A percentile compares a stretch with the other conserved stretches of the same genome.
Conservation (phyloP, 768 basidiomycete species). For the Solioccasus polychromus region DNA sequence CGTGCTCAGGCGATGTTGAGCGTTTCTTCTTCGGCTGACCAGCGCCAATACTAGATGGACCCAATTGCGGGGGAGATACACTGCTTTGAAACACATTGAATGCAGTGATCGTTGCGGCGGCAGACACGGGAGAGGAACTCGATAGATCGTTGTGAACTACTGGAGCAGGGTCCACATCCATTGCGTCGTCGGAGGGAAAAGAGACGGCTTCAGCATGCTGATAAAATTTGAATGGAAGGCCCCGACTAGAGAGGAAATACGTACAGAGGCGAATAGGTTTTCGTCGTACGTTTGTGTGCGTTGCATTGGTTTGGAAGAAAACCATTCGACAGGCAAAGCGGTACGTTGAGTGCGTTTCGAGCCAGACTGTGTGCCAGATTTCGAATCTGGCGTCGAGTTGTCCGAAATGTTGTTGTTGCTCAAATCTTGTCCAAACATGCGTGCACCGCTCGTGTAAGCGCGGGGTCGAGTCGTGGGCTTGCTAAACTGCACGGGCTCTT, state of each 20-base stretch:
- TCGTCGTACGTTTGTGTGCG: conserved; percentile 22
- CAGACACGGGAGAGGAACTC: conserved; percentile 43
- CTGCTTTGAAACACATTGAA: conserved; percentile 64
- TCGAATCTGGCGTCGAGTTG: conserved; percentile 26
- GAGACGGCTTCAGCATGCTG: conserved; percentile 39
- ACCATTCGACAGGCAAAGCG: conserved; percentile 65
- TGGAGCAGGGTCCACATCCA: conserved; percentile 72
- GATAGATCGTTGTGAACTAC: conserved; percentile 35
- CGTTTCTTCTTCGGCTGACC: conserved; percentile 52
- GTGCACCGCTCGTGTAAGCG: conserved; percentile 60
- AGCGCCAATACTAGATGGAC: conserved; percentile 39
- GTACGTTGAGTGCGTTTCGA: conserved; percentile 59
- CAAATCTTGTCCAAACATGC: conserved; percentile 72
- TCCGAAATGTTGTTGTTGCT: conserved; percentile 51
- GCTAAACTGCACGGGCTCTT: conserved; percentile 26
- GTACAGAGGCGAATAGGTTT: conserved; percentile 30
- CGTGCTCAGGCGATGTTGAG: conserved; percentile 54
- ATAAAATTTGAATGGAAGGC: conserved; percentile 13
- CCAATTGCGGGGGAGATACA: conserved; percentile 47
- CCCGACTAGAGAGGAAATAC: conserved; percentile 1
- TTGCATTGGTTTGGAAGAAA: conserved; percentile 25
- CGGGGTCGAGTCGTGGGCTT: conserved; percentile 49
- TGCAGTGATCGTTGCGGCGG: conserved; percentile 49
- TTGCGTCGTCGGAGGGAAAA: conserved; percentile 57
- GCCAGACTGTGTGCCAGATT: conserved; percentile 35